Conservation (phyloP, 2,329 filamentous ascomycete species). For the Orbilia javanica region DNA sequence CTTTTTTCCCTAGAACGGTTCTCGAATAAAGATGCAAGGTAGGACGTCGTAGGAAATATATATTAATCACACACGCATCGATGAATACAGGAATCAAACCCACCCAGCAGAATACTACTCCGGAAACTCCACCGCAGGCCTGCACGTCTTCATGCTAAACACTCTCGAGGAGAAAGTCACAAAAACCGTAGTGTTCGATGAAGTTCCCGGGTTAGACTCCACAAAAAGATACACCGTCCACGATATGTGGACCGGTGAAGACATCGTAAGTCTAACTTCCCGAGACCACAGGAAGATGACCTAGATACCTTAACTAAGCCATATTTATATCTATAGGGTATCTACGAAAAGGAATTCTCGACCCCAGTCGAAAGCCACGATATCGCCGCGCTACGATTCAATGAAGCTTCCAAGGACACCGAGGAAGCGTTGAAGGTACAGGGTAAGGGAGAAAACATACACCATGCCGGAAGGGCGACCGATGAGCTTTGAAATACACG, state of each 20-base stretch:
- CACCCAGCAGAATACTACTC: slow-evolving; percentile 70
- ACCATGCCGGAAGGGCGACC: slow-evolving; percentile 9
- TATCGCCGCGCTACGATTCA: slow-evolving; percentile 49
- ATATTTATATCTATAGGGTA: slow-evolving; percentile 8
- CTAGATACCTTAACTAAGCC: background rate
- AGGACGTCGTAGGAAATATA: no score
- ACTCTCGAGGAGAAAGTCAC: slow-evolving; percentile 63
- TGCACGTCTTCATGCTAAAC: slow-evolving; percentile 69
- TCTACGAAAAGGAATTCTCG: slow-evolving; percentile 35
- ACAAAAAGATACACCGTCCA: slow-evolving; percentile 65
- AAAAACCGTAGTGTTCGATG: slow-evolving; percentile 66
- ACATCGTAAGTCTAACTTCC: slow-evolving; percentile 18
- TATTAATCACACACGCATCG: background rate
- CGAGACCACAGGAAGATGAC: background rate
- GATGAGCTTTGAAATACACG: slow-evolving; percentile 25
- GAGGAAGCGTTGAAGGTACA: slow-evolving; percentile 21
- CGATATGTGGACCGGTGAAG: slow-evolving; percentile 67
- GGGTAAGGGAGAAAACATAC: slow-evolving; percentile 25
- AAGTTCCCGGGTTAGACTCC: slow-evolving; percentile 66
- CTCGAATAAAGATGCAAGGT: no score
- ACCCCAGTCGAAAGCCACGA: slow-evolving; percentile 44
- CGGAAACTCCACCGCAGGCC: slow-evolving; percentile 66
- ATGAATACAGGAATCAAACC: slow-evolving; percentile 64
- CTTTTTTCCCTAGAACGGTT: no score
- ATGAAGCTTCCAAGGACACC: slow-evolving; percentile 1